Base-by-base conservation (phyloP, 2,329 filamentous ascomycete species). In the Epichloe glyceriae region DNA sequence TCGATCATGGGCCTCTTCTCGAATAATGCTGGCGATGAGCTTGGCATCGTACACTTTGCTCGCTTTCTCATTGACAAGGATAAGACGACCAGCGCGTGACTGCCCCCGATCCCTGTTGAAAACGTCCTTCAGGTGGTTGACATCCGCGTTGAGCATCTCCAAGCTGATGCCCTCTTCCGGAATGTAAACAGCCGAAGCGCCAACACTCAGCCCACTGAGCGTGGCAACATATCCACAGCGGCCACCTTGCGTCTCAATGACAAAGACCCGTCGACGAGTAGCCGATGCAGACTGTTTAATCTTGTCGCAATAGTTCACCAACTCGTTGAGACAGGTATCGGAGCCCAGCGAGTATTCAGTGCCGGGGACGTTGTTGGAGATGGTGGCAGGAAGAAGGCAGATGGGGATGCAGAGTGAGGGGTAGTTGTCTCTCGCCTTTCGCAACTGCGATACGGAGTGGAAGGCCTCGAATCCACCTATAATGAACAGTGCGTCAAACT, bases 281-380 rank as follows among this genome's bases (percentile, higher is more conserved):
- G 93, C 90, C 1, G 90, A 96, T 0, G 93, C 93, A 2, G 90
- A 96, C 67, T 97, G 93, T 68, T 94, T 89, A 70, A 97, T 96
- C 62, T 90, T 91, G 73, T 98, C 93, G 65, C 91, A 96, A 70
- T 96, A 98, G 58, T 85, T 80, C 56, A 96, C 88, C 39, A 98
- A 76, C 50, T 95, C 89, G 70, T 98, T 98, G 55, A 98, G 73
- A 64, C 93, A 97, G 1, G 93, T 98, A 62, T 98, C 93, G 34
- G 89, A 95, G 42, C 93, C 93, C 44, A 98, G 80, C 1, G 89
- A 96, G 73, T 96, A 97, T 69, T 98, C 93, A 0, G 91, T 95
- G 39, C 93, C 93, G 0, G 93, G 93, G 4, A 98, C 93, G 66
- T 98, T 98, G 76, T 98, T 98, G 57, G 88, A 95, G 59, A 98